These are phyloP conservation scores for Fusarium sp. DNA, from an alignment of 2,329 filamentous ascomycete genomes.

Conservation along the genomic window DNA sequence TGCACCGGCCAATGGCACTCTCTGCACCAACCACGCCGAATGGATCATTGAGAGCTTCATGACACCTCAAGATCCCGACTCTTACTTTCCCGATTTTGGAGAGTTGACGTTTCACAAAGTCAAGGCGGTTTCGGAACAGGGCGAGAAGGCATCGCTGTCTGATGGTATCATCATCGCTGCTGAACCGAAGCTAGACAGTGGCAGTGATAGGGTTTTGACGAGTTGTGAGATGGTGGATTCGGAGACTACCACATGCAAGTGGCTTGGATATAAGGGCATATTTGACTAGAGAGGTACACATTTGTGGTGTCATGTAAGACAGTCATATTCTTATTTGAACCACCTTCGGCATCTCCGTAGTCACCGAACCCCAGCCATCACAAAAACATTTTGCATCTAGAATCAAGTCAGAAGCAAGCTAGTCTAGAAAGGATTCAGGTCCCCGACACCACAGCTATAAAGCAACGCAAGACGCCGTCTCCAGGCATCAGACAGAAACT, in stretches of 20 bases:
- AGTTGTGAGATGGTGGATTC: neutral
- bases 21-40: constrained; percentile 16
- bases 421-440: neutral
- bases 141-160: neutral
- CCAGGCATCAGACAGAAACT: neutral
- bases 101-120: constrained; percentile 7
- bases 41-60: constrained; percentile 21
- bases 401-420: neutral
- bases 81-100: constrained; percentile 11
- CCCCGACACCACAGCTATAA: neutral
- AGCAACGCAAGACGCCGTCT: neutral
- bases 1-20: constrained; percentile 5
- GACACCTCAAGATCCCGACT: neutral
- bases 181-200: neutral
- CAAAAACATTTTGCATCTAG: neutral
- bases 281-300: neutral
- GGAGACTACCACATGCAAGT: constrained; percentile 11
- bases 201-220: neutral
- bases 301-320: neutral
- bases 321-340: neutral
- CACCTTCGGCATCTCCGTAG: neutral
- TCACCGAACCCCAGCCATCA: neutral
- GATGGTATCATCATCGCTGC: constrained; percentile 4
- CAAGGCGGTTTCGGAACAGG: constrained; percentile 9
- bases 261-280: constrained; percentile 15